Base-by-base conservation (phyloP, 768 basidiomycete genomes). In the Boletus reticuloceps region DNA sequence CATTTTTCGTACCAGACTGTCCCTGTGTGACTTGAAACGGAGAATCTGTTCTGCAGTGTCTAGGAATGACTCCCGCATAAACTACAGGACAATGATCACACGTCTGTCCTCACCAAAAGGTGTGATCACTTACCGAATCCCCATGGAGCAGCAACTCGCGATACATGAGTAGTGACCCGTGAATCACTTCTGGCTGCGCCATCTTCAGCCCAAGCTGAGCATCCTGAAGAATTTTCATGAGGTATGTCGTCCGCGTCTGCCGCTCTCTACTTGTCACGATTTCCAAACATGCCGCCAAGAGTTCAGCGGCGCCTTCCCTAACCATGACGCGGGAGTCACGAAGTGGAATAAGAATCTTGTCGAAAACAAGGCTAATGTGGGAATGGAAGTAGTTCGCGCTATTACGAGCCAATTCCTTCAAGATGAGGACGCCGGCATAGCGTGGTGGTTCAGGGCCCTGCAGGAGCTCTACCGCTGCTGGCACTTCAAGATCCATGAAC, bases 351-450 rank as follows among this genome's bases (percentile, higher is more conserved):
- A 97, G 86, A 51, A 99, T 93, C 71, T 94, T 94, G 69, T 94
- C 94, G 48, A 98, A 87, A 13, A 97, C 89, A 38, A 89, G 80
- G 50, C 82, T 81, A 20, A 98, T 94, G 71, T 93, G 89, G 2
- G 90, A 82, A 63, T 93, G 86, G 72, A 98, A 96, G 64, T 94
- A 87, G 8, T 79, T 83, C 0, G 92, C 89, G 58, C 89, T 94
- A 71, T 94, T 89, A 29, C 85, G 81, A 3, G 97, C 95, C 40
- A 99, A 79, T 71, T 97, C 95, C 73, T 95, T 95, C 38, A 98
- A 72, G 47, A 98, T 91, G 50, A 98, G 82, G 3, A 98, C 94
- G 1, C 94, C 95, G 0, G 93, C 93, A 72, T 97, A 96, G 52
- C 96, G 82, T 3, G 89, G 86, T 27, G 88, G 81, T 68, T 98